A percentile compares a stretch with the other conserved stretches of the same genome.
These are phyloP conservation scores for Thermochaetoides dissita DNA, from an alignment of 2,329 filamentous ascomycete genomes.

Conservation along the genomic window DNA sequence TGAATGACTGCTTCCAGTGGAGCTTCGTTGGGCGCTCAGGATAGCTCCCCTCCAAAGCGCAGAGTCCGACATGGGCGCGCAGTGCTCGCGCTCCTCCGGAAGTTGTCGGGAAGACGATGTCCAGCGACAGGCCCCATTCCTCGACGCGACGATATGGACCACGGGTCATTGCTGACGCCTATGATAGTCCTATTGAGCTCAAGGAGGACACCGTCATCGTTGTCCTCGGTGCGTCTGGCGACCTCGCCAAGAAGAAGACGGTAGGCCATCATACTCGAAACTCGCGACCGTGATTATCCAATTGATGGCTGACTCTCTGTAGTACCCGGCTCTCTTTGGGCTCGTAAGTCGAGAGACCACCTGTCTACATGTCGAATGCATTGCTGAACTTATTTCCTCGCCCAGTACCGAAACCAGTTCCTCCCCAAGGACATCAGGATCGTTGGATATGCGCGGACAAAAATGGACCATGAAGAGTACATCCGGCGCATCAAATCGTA, in stretches of 20 bases:
- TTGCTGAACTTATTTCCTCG: too few species aligned
- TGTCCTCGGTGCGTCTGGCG: constrained; percentile 90
- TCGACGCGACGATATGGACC: too few species aligned
- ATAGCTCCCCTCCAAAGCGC: constrained; percentile 6
- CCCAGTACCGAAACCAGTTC: constrained; percentile 94
- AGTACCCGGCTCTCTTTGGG: constrained; percentile 96
- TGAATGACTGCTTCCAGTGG: constrained; percentile 9
- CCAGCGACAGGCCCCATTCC: neutral
- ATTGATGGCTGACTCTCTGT: constrained; percentile 14
- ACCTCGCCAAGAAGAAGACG: constrained; percentile 99
- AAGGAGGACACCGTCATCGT: constrained; percentile 97
- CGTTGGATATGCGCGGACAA: constrained; percentile 96
- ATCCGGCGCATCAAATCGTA: constrained; percentile 89
- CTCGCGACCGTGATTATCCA: constrained; percentile 17
- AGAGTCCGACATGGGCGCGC: neutral
- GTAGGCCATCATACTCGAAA: constrained; percentile 31
- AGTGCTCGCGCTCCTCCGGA: constrained; percentile 1
- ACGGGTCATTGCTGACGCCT: constrained; percentile 20
- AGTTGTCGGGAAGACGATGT: constrained; percentile 1
- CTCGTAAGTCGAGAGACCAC: constrained; percentile 51
- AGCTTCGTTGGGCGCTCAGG: constrained; percentile 7
- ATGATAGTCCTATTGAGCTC: constrained; percentile 68
- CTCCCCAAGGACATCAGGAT: constrained; percentile 93
- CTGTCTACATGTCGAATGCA: too few species aligned
- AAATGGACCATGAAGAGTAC: constrained; percentile 97